A percentile compares a stretch with the other conserved stretches of the same genome.
Conservation (phyloP, 805 yeast genomes). For the Vanderwaltozyma yarrowii region DNA sequence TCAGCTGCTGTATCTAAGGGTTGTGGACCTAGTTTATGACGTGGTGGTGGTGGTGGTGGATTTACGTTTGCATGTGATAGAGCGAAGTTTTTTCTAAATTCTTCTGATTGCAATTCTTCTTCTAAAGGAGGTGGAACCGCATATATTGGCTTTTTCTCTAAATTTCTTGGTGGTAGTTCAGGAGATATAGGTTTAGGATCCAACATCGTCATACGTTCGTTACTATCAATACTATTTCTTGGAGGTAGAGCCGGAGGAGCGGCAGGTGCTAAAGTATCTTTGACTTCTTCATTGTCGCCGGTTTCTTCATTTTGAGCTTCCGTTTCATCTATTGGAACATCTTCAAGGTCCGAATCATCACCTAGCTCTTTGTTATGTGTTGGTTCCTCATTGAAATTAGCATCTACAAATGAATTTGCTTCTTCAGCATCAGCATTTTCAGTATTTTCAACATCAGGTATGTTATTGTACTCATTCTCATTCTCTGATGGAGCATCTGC, state of each 20-base stretch:
- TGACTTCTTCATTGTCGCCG: background rate
- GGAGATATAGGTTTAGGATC: constrained; percentile 26
- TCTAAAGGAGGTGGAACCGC: constrained; percentile 26
- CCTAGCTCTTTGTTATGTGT: too few species aligned
- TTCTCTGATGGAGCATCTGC: too few species aligned
- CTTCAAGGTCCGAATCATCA: too few species aligned
- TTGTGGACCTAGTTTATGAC: constrained; percentile 6
- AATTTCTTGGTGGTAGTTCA: background rate
- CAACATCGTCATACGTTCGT: constrained; percentile 5
- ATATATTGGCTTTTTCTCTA: constrained; percentile 4
- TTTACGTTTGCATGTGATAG: constrained; percentile 7
- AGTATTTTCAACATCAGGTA: too few species aligned
- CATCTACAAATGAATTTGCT: too few species aligned
- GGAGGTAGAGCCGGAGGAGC: background rate
- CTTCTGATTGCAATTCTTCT: constrained; percentile 22
- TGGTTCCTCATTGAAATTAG: too few species aligned
- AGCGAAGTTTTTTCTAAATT: constrained; percentile 17
- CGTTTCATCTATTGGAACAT: too few species aligned
- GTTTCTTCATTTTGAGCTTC: too few species aligned
- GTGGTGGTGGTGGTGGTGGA: constrained; percentile 10
- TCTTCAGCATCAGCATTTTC: too few species aligned
- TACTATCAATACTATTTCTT: background rate
- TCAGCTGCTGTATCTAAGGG: constrained; percentile 28
- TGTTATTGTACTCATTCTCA: too few species aligned
- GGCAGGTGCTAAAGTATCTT: background rate